Conservation (phyloP, 805 yeast genomes). For the Saccharomycopsis olivae region DNA sequence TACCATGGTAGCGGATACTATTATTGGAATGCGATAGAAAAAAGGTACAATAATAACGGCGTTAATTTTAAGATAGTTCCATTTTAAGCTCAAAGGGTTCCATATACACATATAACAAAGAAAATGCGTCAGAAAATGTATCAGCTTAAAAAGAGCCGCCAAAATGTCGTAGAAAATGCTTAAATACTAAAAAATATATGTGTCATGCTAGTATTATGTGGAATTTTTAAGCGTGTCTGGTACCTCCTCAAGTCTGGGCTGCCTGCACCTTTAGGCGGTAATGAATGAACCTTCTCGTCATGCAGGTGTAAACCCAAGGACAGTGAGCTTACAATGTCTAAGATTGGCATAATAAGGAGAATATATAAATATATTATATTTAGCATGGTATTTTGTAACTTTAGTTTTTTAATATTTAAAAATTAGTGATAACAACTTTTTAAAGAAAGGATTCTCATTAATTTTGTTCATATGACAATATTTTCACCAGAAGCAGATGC, state of each 20-base stretch:
- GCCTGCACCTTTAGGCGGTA: too few relatives aligned
- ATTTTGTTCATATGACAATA: constrained; percentile 1
- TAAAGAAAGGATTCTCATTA: neutral
- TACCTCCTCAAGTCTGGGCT: too few relatives aligned
- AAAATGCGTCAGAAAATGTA: neutral
- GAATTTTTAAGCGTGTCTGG: too few relatives aligned
- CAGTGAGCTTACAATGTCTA: too few relatives aligned
- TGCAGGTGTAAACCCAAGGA: too few relatives aligned
- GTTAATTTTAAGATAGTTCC: too few relatives aligned
- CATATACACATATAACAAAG: neutral
- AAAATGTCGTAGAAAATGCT: neutral
- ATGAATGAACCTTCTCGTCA: too few relatives aligned
- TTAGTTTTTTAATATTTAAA: too few relatives aligned
- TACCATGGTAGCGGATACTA: neutral
- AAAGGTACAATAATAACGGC: neutral
- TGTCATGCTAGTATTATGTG: neutral
- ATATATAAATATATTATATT: too few relatives aligned
- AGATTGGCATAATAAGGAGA: too few relatives aligned
- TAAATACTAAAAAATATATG: neutral
- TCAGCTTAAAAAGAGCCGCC: neutral
- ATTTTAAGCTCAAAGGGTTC: neutral
- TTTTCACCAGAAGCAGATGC: constrained; percentile 11
- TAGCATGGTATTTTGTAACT: too few relatives aligned
- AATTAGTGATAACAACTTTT: too few relatives aligned
- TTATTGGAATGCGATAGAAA: neutral